Base-by-base conservation (phyloP, 768 basidiomycete species). In the Termitomyces sp. region DNA sequence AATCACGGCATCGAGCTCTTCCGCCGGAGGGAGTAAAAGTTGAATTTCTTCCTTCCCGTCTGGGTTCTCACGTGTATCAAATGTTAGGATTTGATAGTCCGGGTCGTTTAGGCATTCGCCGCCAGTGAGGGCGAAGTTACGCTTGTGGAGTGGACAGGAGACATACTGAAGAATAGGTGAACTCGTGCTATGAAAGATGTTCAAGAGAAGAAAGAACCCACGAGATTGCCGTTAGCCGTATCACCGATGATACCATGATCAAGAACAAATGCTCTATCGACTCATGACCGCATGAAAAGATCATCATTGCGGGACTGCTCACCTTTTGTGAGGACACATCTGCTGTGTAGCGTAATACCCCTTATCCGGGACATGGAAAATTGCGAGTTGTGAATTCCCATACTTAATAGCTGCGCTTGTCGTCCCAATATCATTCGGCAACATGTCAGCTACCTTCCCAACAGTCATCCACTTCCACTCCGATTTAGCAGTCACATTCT, bases 241-340 rank as follows among this genome's bases (percentile, higher is more conserved):
- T 89, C 87, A 0, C 87, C 87, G 9, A 92, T 75, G 57, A 92
- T 81, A 17, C 86, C 86, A 61, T 89, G 84, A 36, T 85, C 85
- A 9, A 91, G 83, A 9, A 90, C 86, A 66, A 89, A 88, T 0
- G 89, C 87, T 4, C 83, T 58, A 32, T 29, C 20, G n/a, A 47
- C 8, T 32, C n/a, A 42, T 40, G 17, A 25, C 2, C 3, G 31
- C 12, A 29, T 17, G 20, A n/a, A 42, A 49, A 37, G 2, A 32
- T 29, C 25, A n/a, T 31, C 29, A 50, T n/a, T 34, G 32, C 11
- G n/a, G 36, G 32, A n/a, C 10, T 32, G 2, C 57, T 31, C 20
- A 58, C 57, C 57, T 80, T 2, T 72, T 70, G 69, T 78, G 78
- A 4, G 79, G 78, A 59, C 78, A 81, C 71, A 88, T 83, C 71